Base-by-base conservation (phyloP, 1,284 basidiomycete genomes). In the Rhodotorula sp. region DNA sequence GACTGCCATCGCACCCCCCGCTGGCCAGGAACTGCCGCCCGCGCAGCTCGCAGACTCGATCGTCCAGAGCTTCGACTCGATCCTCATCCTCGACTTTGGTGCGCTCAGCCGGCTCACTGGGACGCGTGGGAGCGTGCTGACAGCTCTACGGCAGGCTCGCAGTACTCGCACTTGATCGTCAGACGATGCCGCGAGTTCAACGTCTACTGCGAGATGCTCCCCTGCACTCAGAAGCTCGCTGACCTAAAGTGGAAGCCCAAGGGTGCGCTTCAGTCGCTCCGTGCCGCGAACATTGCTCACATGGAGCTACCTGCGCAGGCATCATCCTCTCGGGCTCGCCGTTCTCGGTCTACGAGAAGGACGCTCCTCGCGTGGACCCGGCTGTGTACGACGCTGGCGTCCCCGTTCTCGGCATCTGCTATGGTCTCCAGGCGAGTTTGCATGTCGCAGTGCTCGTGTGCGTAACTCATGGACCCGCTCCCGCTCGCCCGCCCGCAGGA, bases 101-200 rank as follows among this genome's bases (percentile, higher is more conserved):
- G 4, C 39, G 66, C 60, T 30, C 93, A 9, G 24, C 36, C 11
- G 22, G 32, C 36, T 52, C 36, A 65, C 15, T 8, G 27, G 5
- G 8, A 62, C 59, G 74, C 69, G 34, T 58, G 58, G 60, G 44
- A 22, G 36, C 19, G 11, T 49, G 36, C 29, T 13, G 36, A 27
- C 48, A 4, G 24, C 34, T 20, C 7, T 57, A 44, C 32, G 30
- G 46, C 62, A 70, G 68, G 58, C 39, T 62, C 67, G 29, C 71
- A 96, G 90, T 98, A 98, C 82, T 98, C 94, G 77, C 96, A 99
- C 84, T 85, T 99, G 76, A 99, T 99, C 82, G 97, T 95, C 27
- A 84, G 96, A 80, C 86, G 96, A 88, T 98, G 95, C 85, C 90
- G 96, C 80, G 96, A 99, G 82, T 87, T 95, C 80, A 94, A 93